Percentiles rank a stretch among this genome's conserved stretches.
Conservation (phyloP, 1,284 basidiomycete genomes). For the Coniophora puteana region DNA sequence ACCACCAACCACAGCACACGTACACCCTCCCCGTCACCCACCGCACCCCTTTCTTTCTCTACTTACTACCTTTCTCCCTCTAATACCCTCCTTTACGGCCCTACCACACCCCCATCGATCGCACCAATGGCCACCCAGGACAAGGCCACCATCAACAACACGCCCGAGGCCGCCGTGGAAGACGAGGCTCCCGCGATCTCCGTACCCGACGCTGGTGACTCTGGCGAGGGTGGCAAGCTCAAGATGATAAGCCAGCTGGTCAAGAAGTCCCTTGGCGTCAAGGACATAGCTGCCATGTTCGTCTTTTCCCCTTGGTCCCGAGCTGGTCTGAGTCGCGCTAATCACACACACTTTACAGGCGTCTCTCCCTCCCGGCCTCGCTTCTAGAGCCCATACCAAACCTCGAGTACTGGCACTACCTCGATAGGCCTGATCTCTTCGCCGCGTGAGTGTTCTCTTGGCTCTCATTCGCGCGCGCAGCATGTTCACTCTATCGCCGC, state of each 20-base stretch:
- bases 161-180: conserved; percentile 25
- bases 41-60: not conserved
- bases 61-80: not conserved
- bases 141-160: conserved; percentile 2
- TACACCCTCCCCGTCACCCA: no score
- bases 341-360: conserved; percentile 42
- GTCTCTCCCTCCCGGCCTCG: conserved; percentile 86
- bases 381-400: conserved; percentile 90
- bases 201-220: conserved; percentile 70
- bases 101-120: not conserved
- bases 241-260: conserved; percentile 88
- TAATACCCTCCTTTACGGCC: not conserved
- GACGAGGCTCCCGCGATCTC: conserved; percentile 64
- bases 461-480: conserved; percentile 1
- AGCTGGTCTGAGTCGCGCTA: conserved; percentile 9
- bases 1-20: no score
- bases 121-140: not conserved
- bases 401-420: conserved; percentile 94
- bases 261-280: conserved; percentile 84
- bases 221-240: conserved; percentile 84
- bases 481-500: not conserved
- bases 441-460: conserved; percentile 62
- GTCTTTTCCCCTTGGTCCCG: conserved; percentile 22
- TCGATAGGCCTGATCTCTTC: conserved; percentile 91
- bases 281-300: conserved; percentile 89